phyloP scores from a whole-genome alignment of 352 stramenopile species.

The Pythium vanterpoolii region DNA sequence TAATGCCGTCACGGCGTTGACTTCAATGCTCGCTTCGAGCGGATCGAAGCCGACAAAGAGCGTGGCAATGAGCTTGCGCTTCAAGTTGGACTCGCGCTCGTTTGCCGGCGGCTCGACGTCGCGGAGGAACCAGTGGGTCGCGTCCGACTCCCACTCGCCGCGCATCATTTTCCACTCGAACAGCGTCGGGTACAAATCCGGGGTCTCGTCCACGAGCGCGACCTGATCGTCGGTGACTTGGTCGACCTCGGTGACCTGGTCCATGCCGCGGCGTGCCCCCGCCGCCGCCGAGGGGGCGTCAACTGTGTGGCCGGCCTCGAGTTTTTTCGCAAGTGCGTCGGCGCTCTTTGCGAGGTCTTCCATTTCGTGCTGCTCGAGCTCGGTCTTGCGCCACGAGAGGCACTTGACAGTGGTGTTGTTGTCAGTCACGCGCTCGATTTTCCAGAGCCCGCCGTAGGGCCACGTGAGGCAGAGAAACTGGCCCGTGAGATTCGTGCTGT shows the following conservation, averaged over 20 bases:
- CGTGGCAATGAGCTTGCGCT: constrained; percentile 17
- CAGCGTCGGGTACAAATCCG: constrained; percentile 23
- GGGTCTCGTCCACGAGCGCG: neutral
- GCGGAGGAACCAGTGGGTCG: constrained; percentile 52
- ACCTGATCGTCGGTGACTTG: neutral
- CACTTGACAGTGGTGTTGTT: constrained; percentile 37
- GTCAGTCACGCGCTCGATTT: constrained; percentile 38
- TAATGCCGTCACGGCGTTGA: constrained; percentile 27
- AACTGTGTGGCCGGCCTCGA: constrained; percentile 24
- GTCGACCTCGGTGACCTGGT: neutral
- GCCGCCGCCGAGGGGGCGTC: neutral
- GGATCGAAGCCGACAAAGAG: constrained; percentile 27
- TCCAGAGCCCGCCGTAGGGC: constrained; percentile 57
- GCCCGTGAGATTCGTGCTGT: constrained; percentile 24
- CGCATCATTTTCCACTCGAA: constrained; percentile 69
- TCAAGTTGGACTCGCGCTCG: neutral
- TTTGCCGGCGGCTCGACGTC: constrained; percentile 30
- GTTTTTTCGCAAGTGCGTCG: constrained; percentile 36
- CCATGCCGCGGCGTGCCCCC: neutral
- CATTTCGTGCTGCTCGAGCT: constrained; percentile 28
- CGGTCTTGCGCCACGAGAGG: constrained; percentile 48
- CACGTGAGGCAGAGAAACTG: constrained; percentile 47
- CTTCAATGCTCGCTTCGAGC: constrained; percentile 22
- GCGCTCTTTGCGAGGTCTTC: constrained; percentile 28
- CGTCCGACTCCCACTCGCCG: constrained; percentile 33